A percentile compares a stretch with the other conserved stretches of the same genome.
phyloP scores from a whole-genome alignment of 495 filamentous ascomycete species.

The Daldinia decipiens region DNA sequence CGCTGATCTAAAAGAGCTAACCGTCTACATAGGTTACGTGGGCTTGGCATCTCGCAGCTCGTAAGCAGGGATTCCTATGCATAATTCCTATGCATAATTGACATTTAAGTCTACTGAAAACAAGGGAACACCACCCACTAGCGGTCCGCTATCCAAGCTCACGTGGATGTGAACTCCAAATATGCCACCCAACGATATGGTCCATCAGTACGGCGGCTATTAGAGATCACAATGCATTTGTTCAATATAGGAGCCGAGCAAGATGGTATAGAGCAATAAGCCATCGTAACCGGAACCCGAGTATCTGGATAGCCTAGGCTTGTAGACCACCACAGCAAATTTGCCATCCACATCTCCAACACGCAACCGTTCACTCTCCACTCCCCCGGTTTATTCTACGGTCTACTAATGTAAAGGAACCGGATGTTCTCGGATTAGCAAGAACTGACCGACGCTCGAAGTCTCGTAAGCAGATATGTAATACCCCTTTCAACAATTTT shows the following conservation, averaged over 20 bases:
- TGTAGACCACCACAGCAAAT: constrained; percentile 7
- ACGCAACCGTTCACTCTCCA: not conserved
- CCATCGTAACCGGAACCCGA: constrained; percentile 28
- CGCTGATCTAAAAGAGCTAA: constrained; percentile 36
- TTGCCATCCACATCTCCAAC: constrained; percentile 20
- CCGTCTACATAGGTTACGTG: constrained; percentile 18
- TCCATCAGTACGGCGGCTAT: constrained; percentile 23
- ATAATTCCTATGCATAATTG: constrained; percentile 37
- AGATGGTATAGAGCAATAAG: constrained; percentile 21
- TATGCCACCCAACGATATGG: constrained; percentile 28
- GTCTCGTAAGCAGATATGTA: constrained; percentile 21
- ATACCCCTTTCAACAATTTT: constrained; percentile 20
- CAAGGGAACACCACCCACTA: constrained; percentile 29
- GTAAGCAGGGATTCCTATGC: constrained; percentile 35
- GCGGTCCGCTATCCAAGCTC: constrained; percentile 10
- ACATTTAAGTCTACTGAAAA: constrained; percentile 18
- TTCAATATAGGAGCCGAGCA: constrained; percentile 24
- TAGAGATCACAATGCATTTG: constrained; percentile 26
- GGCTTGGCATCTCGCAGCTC: constrained; percentile 36
- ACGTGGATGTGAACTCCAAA: constrained; percentile 30
- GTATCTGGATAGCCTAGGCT: constrained; percentile 32
- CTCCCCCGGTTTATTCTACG: not conserved
- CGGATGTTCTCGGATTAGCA: constrained; percentile 25
- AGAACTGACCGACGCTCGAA: constrained; percentile 12
- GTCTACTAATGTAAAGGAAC: constrained; percentile 4